Conservation (phyloP, 306 rosid species). For the Mimosa bimucronata region DNA sequence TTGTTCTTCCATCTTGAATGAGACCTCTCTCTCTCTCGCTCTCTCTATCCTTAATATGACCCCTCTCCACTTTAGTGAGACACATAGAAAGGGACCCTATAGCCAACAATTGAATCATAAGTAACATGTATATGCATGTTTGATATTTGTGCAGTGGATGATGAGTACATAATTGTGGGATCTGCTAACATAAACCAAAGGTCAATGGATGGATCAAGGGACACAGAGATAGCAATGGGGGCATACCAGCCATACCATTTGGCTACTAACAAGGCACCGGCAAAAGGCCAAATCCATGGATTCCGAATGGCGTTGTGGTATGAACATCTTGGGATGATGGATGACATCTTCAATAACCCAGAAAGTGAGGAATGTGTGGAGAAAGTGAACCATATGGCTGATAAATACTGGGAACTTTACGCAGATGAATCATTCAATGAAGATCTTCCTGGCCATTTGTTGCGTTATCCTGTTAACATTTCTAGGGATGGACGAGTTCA, state of each 20-base stretch:
- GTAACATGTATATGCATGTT: not conserved
- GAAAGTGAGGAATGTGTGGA: conserved; percentile 54
- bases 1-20: too few species aligned
- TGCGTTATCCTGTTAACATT: conserved; percentile 63
- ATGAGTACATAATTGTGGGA: conserved; percentile 70
- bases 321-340: conserved; percentile 65
- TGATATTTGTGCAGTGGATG: conserved; percentile 56
- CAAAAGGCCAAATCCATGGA: conserved; percentile 66
- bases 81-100: not conserved
- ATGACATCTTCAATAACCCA: conserved; percentile 50
- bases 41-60: too few species aligned
- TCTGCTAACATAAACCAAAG: conserved; percentile 78
- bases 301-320: conserved; percentile 71
- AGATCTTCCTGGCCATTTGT: conserved; percentile 69
- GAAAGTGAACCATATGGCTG: conserved; percentile 57
- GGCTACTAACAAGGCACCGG: conserved; percentile 44
- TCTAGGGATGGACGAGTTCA: conserved; percentile 51
- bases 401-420: conserved; percentile 66
- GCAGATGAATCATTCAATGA: conserved; percentile 52
- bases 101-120: not conserved
- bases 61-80: not conserved
- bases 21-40: not conserved
- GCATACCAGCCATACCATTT: conserved; percentile 64
- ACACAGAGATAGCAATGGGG: conserved; percentile 75
- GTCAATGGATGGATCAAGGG: conserved; percentile 79